These are phyloP conservation scores for Herpotrichia juniperi DNA, from an alignment of 2,329 filamentous ascomycete genomes.

Conservation along the genomic window DNA sequence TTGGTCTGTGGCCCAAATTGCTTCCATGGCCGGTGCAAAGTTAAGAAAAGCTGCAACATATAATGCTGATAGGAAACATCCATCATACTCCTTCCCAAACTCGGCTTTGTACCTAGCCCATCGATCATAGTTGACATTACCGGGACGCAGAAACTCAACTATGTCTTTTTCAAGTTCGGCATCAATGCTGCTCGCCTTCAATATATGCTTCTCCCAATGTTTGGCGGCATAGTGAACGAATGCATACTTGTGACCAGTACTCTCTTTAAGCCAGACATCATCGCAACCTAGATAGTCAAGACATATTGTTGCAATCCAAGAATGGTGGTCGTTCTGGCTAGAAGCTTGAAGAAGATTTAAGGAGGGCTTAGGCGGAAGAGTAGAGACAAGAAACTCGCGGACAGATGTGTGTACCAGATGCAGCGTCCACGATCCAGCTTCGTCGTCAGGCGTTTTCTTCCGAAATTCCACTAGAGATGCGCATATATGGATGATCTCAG, in stretches of 20 bases:
- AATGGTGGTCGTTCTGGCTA: neutral
- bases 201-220: neutral
- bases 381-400: constrained; percentile 14
- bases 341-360: neutral
- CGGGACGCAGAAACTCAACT: constrained; percentile 6
- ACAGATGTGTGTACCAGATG: constrained; percentile 16
- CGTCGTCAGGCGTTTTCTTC: constrained; percentile 1
- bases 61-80: constrained; percentile 6
- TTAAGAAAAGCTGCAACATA: constrained; percentile 13
- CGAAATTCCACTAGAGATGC: constrained; percentile 35
- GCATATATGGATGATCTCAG: constrained; percentile 35
- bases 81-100: no score
- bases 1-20: constrained; percentile 7
- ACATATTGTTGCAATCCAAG: neutral
- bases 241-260: neutral
- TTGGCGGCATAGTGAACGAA: neutral
- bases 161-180: neutral
- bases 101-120: no score
- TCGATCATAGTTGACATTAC: constrained; percentile 5
- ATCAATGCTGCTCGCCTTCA: neutral
- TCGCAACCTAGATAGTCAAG: neutral
- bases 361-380: neutral
- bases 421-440: constrained; percentile 5
- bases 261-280: neutral
- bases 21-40: constrained; percentile 5